Conservation (phyloP, 2,329 filamentous ascomycete genomes). For the Pleoardoris graminearum region DNA sequence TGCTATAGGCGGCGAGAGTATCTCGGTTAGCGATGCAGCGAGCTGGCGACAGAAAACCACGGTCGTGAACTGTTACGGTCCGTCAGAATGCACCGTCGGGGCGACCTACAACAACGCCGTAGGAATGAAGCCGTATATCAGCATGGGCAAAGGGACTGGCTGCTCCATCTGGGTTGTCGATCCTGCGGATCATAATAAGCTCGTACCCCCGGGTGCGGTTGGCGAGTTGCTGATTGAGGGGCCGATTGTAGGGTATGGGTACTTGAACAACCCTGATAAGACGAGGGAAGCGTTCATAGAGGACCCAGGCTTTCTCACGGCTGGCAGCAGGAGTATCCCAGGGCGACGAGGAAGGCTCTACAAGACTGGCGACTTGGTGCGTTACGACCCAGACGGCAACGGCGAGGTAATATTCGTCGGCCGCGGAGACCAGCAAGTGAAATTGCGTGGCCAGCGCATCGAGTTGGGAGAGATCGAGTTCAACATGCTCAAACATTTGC, state of each 20-base stretch:
- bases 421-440: constrained; percentile 45
- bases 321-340: constrained; percentile 62
- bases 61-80: constrained; percentile 44
- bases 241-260: constrained; percentile 51
- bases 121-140: constrained; percentile 36
- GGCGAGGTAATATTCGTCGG: constrained; percentile 44
- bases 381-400: constrained; percentile 55
- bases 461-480: constrained; percentile 46
- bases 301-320: constrained; percentile 61
- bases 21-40: constrained; percentile 37
- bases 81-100: constrained; percentile 43
- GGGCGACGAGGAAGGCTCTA: constrained; percentile 52
- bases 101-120: constrained; percentile 38
- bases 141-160: constrained; percentile 43
- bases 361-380: constrained; percentile 40
- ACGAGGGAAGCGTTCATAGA: constrained; percentile 49
- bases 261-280: constrained; percentile 42
- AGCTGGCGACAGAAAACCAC: constrained; percentile 51
- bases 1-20: constrained; percentile 46
- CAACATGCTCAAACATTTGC: constrained; percentile 47
- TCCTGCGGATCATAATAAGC: constrained; percentile 42
- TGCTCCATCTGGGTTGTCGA: constrained; percentile 48
- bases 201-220: constrained; percentile 45
- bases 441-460: constrained; percentile 48
- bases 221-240: constrained; percentile 64